These are phyloP conservation scores for Rubia peregrina DNA, from an alignment of 305 asterid genomes.

Conservation along the genomic window DNA sequence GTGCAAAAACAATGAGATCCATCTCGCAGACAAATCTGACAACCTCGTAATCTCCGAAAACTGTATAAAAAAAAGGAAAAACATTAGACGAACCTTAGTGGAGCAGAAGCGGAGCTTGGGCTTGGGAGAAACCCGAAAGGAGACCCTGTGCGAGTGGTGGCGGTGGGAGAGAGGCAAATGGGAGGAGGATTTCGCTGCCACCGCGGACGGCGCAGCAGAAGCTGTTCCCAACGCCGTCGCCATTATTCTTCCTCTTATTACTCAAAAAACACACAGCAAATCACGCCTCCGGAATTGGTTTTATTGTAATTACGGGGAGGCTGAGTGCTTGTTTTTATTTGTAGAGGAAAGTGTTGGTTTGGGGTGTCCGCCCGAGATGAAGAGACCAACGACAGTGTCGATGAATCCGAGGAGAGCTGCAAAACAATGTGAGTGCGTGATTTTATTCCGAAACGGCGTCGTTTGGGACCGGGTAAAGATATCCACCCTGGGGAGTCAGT, in stretches of 20 bases:
- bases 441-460: background rate
- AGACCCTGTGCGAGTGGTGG: conserved; percentile 29
- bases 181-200: conserved; percentile 19
- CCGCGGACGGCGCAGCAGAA: conserved; percentile 37
- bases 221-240: conserved; percentile 62
- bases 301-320: background rate
- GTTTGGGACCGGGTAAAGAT: background rate
- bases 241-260: conserved; percentile 28
- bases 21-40: background rate
- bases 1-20: conserved; percentile 3
- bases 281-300: background rate
- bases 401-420: conserved; percentile 38
- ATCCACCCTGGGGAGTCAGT: background rate
- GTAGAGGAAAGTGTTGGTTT: conserved; percentile 3
- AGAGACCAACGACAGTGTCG: conserved; percentile 32
- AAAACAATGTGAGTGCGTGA: background rate
- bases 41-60: background rate
- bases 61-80: background rate
- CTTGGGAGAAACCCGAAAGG: conserved; percentile 45
- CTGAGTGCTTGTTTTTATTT: conserved; percentile 8
- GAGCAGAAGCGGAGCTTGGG: conserved; percentile 51
- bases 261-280: background rate
- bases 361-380: conserved; percentile 25
- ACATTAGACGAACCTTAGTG: conserved; percentile 37
- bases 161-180: conserved; percentile 22